Base-by-base conservation (phyloP, 2,329 filamentous ascomycete genomes). In the Colletotrichum caudatum region DNA sequence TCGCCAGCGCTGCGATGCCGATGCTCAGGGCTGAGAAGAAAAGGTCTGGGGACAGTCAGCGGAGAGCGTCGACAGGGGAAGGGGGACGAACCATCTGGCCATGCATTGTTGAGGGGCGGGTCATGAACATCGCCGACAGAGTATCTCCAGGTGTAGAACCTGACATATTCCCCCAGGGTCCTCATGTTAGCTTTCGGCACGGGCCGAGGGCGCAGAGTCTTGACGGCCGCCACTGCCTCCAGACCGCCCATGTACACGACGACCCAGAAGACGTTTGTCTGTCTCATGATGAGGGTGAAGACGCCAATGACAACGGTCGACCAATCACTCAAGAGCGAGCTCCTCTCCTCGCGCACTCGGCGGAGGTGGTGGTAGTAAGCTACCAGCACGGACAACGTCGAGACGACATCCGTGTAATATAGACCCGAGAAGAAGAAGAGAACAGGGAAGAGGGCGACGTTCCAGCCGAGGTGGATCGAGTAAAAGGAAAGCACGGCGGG, bases 261-360 rank as follows among this genome's bases (percentile, higher is more conserved):
- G 0, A 95, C 91, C 96, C 96, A 99, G 79, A 99, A 97, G 67
- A 98, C 92, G 77, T 99, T 99, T 0, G 96, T 99, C 81, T 99
- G 96, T 33, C 96, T 88, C 84, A 97, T 96, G 2, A 88, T 83
- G 26, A 99, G 85, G 1, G 94, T 86, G 1, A 88, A 73, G 0
- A 94, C 74, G 0, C 94, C 94, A 7, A 92, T 79, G 0, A 85
- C 1, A 0, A 93, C 72, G 0, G 84, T 83, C 14, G 75, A 72
- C 0, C 90, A 1, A 60, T 85, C 84, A 54, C 80, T 86, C 9
- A 76, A 4, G 6, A 83, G 20, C 0, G 82, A 81, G 6, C 78
- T 81, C 8, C 58, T 62, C 14, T 76, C 73, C 41, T 74, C 69
- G 23, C 80, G 81, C 2, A 87, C 74, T 20, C 88, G 85, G 33